These are phyloP conservation scores for Shiraia bambusicola DNA, from an alignment of 2,329 filamentous ascomycete species.

Conservation along the genomic window DNA sequence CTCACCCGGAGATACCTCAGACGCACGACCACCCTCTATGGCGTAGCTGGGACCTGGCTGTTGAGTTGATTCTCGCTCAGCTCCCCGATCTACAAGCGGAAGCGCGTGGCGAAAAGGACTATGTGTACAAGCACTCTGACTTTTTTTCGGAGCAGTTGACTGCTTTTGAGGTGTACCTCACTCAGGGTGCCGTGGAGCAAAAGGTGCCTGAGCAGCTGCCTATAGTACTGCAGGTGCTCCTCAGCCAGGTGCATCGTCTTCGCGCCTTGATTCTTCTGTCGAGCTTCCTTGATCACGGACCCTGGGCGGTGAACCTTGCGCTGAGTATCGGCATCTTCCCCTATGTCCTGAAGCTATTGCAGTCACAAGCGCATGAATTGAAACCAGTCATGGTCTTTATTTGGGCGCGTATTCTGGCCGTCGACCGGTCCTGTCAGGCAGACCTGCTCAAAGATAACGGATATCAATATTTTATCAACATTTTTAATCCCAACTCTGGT, in stretches of 20 bases:
- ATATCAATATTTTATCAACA: constrained; percentile 93
- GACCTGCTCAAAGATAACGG: constrained; percentile 96
- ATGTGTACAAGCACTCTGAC: constrained; percentile 89
- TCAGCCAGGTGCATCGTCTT: constrained; percentile 92
- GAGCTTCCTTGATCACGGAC: constrained; percentile 90
- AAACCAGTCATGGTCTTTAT: constrained; percentile 99
- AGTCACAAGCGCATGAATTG: constrained; percentile 90
- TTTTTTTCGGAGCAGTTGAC: constrained; percentile 98
- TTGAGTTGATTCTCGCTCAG: constrained; percentile 91
- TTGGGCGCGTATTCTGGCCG: constrained; percentile 92
- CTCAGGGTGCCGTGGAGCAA: constrained; percentile 77
- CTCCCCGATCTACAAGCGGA: constrained; percentile 79
- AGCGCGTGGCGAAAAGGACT: constrained; percentile 72
- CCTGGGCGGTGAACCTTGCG: constrained; percentile 97
- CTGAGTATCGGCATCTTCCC: constrained; percentile 98
- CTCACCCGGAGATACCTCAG: constrained; percentile 86
- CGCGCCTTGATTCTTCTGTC: constrained; percentile 88
- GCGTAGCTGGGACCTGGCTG: constrained; percentile 96
- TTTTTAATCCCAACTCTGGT: constrained; percentile 78
- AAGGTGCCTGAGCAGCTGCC: constrained; percentile 92
- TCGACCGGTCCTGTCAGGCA: constrained; percentile 89
- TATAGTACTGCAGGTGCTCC: constrained; percentile 90
- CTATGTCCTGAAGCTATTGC: constrained; percentile 94
- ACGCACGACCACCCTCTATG: constrained; percentile 93
- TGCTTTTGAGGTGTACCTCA: constrained; percentile 93